Base-by-base conservation (phyloP, 768 basidiomycete genomes). In the Udeniomyces megalosporus region DNA sequence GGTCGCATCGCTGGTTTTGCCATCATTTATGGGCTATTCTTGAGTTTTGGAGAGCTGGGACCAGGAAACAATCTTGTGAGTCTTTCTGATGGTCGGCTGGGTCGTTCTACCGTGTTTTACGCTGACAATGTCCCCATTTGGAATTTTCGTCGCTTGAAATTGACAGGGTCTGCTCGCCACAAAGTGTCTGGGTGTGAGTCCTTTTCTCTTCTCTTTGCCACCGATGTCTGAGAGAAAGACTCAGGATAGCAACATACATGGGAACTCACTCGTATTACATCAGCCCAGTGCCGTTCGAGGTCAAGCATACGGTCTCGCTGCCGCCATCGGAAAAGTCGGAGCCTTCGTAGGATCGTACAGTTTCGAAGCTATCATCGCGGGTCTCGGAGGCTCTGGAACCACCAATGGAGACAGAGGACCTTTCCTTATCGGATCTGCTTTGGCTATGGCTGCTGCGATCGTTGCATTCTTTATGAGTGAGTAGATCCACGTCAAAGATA, bases 11-110 rank as follows among this genome's bases (percentile, higher is more conserved):
- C 74, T n/a, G 86, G 77, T 7, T 90, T 88, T 65, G 84, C 86
- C 12, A 82, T 92, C 42, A 75, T 92, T 11, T 93, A 93, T 68
- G 91, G 90, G 17, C 81, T 93, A 56, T 93, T 95, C 80, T 70
- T 92, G 68, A 83, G 81, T 69, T 84, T 90, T 60, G 92, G 91
- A 51, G 91, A 93, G 75, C 75, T 89, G 29, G 88, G 86, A 32
- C 88, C 90, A 6, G 90, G 90, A 44, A 89, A 92, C 74, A 84
- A 82, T 66, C 77, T 89, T 50, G n/a, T n/a, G n/a, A n/a, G n/a
- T n/a, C n/a, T n/a, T n/a, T n/a, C n/a, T n/a, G n/a, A n/a, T n/a
- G n/a, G n/a, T n/a, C n/a, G n/a, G n/a, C n/a, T n/a, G n/a, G n/a
- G n/a, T n/a, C n/a, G n/a, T n/a, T n/a, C n/a, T n/a, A n/a, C n/a